These are phyloP conservation scores for Mortierella sp. DNA, from an alignment of 371 early-diverging fungal genomes.

Conservation along the genomic window DNA sequence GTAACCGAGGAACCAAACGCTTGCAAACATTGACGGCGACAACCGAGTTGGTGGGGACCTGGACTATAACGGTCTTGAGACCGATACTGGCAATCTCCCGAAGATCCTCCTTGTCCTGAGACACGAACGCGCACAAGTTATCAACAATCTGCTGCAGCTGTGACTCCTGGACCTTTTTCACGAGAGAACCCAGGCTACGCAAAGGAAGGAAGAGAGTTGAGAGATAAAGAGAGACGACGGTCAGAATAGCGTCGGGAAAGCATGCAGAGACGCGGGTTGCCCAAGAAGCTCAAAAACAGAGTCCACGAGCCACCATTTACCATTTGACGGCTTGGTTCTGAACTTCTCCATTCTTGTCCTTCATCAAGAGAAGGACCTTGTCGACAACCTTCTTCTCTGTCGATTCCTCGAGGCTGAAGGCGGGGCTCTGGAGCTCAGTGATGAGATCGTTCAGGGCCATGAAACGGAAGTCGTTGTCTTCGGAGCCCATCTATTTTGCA, in stretches of 20 bases:
- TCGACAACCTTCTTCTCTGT: constrained; percentile 76
- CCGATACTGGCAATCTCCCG: constrained; percentile 89
- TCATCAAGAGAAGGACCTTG: constrained; percentile 82
- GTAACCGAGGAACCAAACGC: constrained; percentile 74
- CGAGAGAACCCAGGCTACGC: constrained; percentile 81
- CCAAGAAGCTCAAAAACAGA: neutral
- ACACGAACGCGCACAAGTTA: constrained; percentile 69
- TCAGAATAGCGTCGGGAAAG: neutral
- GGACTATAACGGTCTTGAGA: constrained; percentile 86
- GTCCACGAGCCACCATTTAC: constrained; percentile 53
- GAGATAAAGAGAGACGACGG: neutral
- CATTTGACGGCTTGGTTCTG: constrained; percentile 94
- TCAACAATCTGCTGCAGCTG: constrained; percentile 79
- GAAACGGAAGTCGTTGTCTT: constrained; percentile 94
- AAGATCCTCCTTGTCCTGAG: constrained; percentile 72
- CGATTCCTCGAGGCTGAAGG: constrained; percentile 71
- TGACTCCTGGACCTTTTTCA: constrained; percentile 77
- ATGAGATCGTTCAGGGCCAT: constrained; percentile 94
- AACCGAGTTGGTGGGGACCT: constrained; percentile 67
- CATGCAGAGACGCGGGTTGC: neutral
- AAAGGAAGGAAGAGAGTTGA: neutral
- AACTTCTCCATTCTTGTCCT: constrained; percentile 93
- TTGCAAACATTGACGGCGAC: constrained; percentile 69
- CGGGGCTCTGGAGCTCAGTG: constrained; percentile 76
- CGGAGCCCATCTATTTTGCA: constrained; percentile 72